Base-by-base conservation (phyloP, 495 filamentous ascomycete species). In the Xylaria cubensis region DNA sequence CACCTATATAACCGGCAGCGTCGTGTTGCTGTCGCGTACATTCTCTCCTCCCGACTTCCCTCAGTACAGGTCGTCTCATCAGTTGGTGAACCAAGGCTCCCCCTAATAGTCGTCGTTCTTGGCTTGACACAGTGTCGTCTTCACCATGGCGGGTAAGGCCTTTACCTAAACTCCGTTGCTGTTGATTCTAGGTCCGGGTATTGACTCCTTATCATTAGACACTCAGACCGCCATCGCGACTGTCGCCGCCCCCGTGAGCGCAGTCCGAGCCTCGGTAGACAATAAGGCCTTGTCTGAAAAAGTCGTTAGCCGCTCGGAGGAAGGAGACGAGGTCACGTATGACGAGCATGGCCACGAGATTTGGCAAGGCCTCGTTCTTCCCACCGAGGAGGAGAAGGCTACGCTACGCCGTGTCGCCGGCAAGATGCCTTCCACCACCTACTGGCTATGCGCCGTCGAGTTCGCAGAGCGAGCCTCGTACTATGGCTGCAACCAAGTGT, bases 381-480 rank as follows among this genome's bases (percentile, higher is more conserved):
- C 88, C 1, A 87, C 86, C 10, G 85, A 86, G 61, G 85, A 88
- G 48, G 88, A 91, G 73, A 78, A 78, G 59, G 73, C 77, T 6
- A 86, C 83, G 1, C 79, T 90, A 10, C 88, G 86, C 51, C 85
- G 84, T 59, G 82, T 90, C 8, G 81, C 88, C 19, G 88, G 81
- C 61, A 83, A 73, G 50, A 80, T 88, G 72, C 85, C 86, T 7
- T 55, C 79, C 2, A 73, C 82, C 6, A 80, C 85, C 34, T 90
- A 86, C 72, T 79, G 84, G 10, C 81, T 89, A 12, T 90, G 87
- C 73, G 76, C 85, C 2, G 86, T 89, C 29, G 88, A 89, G 67
- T 87, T 90, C 70, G 87, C 86, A 39, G 88, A 90, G 74, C 81
- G 88, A 51, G 87, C 87, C 1, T 89, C 87, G 4, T 90, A 89